Percentiles rank a stretch among this genome's conserved stretches.
phyloP scores from a whole-genome alignment of 495 filamentous ascomycete species.

The Lepraria neglecta region DNA sequence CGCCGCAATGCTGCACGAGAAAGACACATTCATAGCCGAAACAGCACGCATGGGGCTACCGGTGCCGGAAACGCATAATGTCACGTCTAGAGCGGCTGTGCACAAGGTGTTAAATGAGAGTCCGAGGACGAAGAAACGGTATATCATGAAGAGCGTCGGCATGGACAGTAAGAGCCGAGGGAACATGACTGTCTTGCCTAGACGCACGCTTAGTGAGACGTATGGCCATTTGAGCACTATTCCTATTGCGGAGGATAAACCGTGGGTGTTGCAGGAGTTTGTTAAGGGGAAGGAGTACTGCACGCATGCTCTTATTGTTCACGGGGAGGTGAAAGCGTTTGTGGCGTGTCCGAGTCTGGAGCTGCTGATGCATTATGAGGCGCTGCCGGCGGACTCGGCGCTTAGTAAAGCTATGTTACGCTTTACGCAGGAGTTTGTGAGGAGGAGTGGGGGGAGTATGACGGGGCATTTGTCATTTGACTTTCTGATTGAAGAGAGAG shows the following conservation, averaged over 20 bases:
- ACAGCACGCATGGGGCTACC: slow-evolving; percentile 47
- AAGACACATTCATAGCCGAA: slow-evolving; percentile 52
- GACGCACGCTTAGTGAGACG: slow-evolving; percentile 46
- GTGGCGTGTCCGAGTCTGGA: slow-evolving; percentile 53
- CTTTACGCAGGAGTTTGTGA: slow-evolving; percentile 54
- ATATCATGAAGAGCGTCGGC: slow-evolving; percentile 55
- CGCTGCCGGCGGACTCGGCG: slow-evolving; percentile 46
- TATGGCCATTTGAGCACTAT: slow-evolving; percentile 48
- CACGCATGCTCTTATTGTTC: slow-evolving; percentile 59
- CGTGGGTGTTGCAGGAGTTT: slow-evolving; percentile 66
- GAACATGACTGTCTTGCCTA: slow-evolving; percentile 52
- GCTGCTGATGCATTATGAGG: slow-evolving; percentile 56
- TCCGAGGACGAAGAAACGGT: slow-evolving; percentile 43
- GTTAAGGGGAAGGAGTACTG: slow-evolving; percentile 59
- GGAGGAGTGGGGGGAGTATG: slow-evolving; percentile 40
- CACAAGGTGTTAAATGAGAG: slow-evolving; percentile 48
- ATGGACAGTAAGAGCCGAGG: slow-evolving; percentile 40
- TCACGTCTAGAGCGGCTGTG: slow-evolving; percentile 51
- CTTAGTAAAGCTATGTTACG: slow-evolving; percentile 52
- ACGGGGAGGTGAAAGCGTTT: slow-evolving; percentile 55
- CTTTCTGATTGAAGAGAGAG: slow-evolving; percentile 53
- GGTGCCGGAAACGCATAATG: slow-evolving; percentile 52
- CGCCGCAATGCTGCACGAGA: slow-evolving; percentile 49
- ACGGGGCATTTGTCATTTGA: slow-evolving; percentile 68
- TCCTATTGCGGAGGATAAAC: slow-evolving; percentile 47